Evolutionary conservation across 2,329 filamentous ascomycete species (phyloP), one percentile per base, ranked within the genome.

Genomic region (Tolypocladium tropicale): DNA sequence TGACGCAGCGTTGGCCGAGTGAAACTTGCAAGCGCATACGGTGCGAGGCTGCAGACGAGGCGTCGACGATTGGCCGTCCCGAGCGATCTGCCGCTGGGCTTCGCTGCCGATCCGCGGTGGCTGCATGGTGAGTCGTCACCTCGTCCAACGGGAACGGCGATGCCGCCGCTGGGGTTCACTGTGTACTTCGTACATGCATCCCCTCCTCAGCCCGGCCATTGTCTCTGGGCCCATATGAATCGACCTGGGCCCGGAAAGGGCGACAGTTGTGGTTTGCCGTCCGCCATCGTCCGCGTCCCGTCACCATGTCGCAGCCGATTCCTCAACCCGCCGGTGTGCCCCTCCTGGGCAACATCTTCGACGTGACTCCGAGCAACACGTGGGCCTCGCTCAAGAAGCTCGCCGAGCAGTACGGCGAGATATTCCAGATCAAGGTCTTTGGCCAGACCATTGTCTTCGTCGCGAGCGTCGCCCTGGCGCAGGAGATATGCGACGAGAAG

Each of bases 401-500:
- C 0, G 60, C 67, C 0, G 70, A 72, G 51, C 60, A 68, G 55
- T 62, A 73, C 52, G 69, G 70, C 30, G 71, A 73, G 30, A 73
- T 73, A 54, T 73, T 73, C 58, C 65, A 72, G 60, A 63, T 73
- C 63, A 72, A 67, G 28, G 61, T 72, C 6, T 60, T 72, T 4
- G 64, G 65, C 23, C 62, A 67, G 10, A 67, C 65, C 25, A 60
- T 73, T 23, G 62, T 72, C 34, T 81, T 81, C 57, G 72, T 78
- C 7, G 78, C 76, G 14, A 74, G 77, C 53, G 70, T 68, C 9
- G 74, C 72, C n/a, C 71, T 81, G 9, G 72, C 77, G 28, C 70
- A 73, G 28, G 78, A 79, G 61, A 64, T 80, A 2, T 80, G 78
- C 62, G 77, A 81, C 63, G 69, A 80, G 69, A 75, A 71, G 62